Evolutionary conservation across 2,329 filamentous ascomycete species (phyloP), one percentile per base, ranked within the genome.

Genomic region (Dryadomyces quercivorus): DNA sequence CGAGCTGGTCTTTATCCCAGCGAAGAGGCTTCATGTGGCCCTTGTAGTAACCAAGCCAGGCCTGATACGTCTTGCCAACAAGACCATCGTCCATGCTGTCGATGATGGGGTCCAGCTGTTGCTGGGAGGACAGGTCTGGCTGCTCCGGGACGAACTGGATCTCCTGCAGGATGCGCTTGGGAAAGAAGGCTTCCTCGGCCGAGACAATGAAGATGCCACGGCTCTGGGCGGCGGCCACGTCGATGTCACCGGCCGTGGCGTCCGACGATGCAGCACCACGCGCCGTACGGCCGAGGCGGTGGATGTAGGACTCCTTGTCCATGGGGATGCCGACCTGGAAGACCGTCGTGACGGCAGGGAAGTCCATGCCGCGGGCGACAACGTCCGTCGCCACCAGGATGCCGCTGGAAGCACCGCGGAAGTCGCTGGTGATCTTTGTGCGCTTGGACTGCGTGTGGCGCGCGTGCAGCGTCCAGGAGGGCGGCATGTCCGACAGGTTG

Each of bases 341-440:
- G 53, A 86, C 81, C 58, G 82, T 79, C 16, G 80, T 83, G 42
- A 86, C 81, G n/a, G 76, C 74, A 0, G 83, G 83, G 64, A 86
- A 86, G 62, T 87, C 84, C 80, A 88, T 85, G 60, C 84, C 84
- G 59, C 84, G 80, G 12, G 83, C 83, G 22, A 85, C 80, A 42
- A 88, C 82, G 62, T 88, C 84, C 0, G 84, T 86, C 2, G 84
- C 84, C 53, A 86, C 77, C 45, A 87, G 71, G 51, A 86, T 74
- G 42, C 71, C 72, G 15, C 65, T 67, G 10, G 65, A 64, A n/a
- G 75, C 66, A 15, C 26, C 43, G 56, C 88, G 84, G 63, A 72
- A 80, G n/a, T 73, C 69, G 43, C 88, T 80, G 0, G 90, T 84
- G 45, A 81, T 78, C 56, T 66, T 71, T 10, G 69, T 77, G 9